Conservation (phyloP, 2,329 filamentous ascomycete genomes). For the Chrysoporthe cubensis region DNA sequence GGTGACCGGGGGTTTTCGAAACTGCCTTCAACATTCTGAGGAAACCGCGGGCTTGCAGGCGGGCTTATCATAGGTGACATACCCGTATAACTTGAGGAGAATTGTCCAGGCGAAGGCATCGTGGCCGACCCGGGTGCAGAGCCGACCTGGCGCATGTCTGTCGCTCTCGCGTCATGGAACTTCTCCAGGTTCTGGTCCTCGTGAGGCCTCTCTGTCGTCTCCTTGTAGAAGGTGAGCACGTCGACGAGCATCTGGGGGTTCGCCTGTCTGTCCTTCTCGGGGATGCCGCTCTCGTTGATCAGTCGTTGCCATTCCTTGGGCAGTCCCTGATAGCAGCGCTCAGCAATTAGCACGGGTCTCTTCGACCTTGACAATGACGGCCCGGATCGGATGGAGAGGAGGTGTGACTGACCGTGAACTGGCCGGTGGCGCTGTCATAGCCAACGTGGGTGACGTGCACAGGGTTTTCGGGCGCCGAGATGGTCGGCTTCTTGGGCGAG, state of each 20-base stretch:
- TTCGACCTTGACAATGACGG: constrained; percentile 23
- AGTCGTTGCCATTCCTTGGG: constrained; percentile 98
- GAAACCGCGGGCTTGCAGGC: constrained; percentile 83
- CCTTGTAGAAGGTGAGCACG: constrained; percentile 96
- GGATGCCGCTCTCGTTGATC: constrained; percentile 93
- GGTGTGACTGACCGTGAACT: constrained; percentile 78
- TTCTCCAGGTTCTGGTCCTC: constrained; percentile 95
- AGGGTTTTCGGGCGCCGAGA: constrained; percentile 96
- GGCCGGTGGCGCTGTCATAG: constrained; percentile 93
- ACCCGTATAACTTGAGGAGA: constrained; percentile 59
- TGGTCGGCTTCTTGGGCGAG: constrained; percentile 87
- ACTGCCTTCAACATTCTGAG: constrained; percentile 83
- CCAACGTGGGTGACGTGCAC: constrained; percentile 98
- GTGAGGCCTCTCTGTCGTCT: constrained; percentile 77
- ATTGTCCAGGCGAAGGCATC: constrained; percentile 54
- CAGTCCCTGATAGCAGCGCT: constrained; percentile 65
- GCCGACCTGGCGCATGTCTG: constrained; percentile 52
- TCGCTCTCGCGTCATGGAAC: constrained; percentile 81
- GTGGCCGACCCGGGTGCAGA: constrained; percentile 49
- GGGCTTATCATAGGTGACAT: constrained; percentile 73
- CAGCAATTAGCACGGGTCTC: constrained; percentile 29
- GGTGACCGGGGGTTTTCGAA: constrained; percentile 96
- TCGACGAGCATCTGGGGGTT: constrained; percentile 95
- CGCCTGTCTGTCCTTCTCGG: constrained; percentile 92
- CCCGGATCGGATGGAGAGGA: constrained; percentile 28